These are phyloP conservation scores for Candida succiphila DNA, from an alignment of 805 yeast genomes.

Conservation along the genomic window DNA sequence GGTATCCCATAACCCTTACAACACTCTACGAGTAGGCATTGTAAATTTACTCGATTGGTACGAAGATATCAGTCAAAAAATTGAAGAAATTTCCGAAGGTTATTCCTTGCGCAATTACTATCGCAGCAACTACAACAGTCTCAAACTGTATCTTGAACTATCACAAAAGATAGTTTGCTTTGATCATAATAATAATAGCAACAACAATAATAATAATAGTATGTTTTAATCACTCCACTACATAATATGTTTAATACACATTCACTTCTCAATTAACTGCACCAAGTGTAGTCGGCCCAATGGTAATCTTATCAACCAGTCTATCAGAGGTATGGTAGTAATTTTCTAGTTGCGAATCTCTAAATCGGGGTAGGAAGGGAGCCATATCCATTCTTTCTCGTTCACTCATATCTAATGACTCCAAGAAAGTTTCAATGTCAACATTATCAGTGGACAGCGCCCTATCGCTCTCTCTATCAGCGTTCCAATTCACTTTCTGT, in stretches of 20 bases:
- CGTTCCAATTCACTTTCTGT: conserved; percentile 22
- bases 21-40: conserved; percentile 10
- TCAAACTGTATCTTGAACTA: conserved; percentile 9
- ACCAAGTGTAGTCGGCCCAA: too few species aligned
- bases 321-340: too few species aligned
- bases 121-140: conserved; percentile 11
- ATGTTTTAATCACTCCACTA: too few species aligned
- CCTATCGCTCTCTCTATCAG: conserved; percentile 23
- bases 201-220: too few species aligned
- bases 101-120: conserved; percentile 19
- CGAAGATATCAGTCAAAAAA: conserved; percentile 7
- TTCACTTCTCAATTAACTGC: too few species aligned
- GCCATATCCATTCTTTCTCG: conserved; percentile 23
- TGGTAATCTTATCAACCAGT: too few species aligned
- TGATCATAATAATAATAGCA: too few species aligned
- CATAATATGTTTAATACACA: too few species aligned
- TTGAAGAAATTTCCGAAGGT: conserved; percentile 15
- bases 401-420: conserved; percentile 26
- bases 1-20: too few species aligned
- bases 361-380: conserved; percentile 19
- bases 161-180: too few species aligned
- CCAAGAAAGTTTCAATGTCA: conserved; percentile 24
- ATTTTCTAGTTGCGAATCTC: conserved; percentile 28
- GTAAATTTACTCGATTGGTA: conserved; percentile 14
- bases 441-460: conserved; percentile 30